These are phyloP conservation scores for Podaxis rugospora DNA, from an alignment of 768 basidiomycete species.

Conservation along the genomic window DNA sequence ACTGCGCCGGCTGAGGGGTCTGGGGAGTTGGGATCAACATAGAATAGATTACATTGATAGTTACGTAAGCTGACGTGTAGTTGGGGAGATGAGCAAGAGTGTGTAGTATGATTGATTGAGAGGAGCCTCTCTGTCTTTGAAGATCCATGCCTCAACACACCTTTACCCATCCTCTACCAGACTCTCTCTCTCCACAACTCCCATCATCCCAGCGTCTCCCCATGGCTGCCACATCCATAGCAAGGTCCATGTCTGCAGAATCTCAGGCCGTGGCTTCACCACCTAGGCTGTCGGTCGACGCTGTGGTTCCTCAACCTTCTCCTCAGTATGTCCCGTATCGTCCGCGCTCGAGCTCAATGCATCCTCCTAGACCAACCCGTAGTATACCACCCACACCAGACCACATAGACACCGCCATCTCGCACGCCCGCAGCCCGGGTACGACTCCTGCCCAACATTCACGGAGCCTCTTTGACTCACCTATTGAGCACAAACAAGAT, in stretches of 20 bases:
- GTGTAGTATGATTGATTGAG: background rate
- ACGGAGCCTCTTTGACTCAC: background rate
- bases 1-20: background rate
- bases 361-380: conserved; percentile 6
- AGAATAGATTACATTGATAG: background rate
- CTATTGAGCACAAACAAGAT: background rate
- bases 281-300: background rate
- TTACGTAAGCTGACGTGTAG: conserved; percentile 11
- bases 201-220: background rate
- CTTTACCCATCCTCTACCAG: background rate
- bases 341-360: background rate
- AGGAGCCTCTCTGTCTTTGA: conserved; percentile 1
- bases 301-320: background rate
- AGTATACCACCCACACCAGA: conserved; percentile 5
- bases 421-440: background rate
- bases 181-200: background rate
- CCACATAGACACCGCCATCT: background rate
- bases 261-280: background rate
- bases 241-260: background rate
- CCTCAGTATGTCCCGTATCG: conserved; percentile 6
- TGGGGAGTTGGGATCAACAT: background rate
- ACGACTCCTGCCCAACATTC: background rate
- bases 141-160: background rate
- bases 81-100: background rate
- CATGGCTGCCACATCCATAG: conserved; percentile 1